A percentile compares a stretch with the other conserved stretches of the same genome.
Conservation (phyloP, 768 basidiomycete species). For the Cyathus striatus region DNA sequence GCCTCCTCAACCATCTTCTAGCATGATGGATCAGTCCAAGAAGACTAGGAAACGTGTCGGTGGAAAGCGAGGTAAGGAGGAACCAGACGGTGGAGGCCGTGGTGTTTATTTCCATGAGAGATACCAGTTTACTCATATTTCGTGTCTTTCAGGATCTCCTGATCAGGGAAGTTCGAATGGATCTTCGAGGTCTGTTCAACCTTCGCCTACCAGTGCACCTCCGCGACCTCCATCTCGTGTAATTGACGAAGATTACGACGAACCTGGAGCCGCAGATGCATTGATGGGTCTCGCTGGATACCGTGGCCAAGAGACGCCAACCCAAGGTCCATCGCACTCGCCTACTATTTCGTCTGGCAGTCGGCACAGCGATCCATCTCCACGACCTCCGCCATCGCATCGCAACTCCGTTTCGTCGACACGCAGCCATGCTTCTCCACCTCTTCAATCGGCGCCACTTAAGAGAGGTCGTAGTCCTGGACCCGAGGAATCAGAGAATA, state of each 20-base stretch:
- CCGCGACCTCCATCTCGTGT: slow-evolving; percentile 59
- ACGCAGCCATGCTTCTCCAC: slow-evolving; percentile 60
- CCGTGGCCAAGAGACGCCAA: slow-evolving; percentile 22
- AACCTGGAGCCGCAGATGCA: slow-evolving; percentile 77
- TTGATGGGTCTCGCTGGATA: slow-evolving; percentile 64
- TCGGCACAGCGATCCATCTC: slow-evolving; percentile 45
- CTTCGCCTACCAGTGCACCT: slow-evolving; percentile 61
- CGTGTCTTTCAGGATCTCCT: slow-evolving; percentile 40
- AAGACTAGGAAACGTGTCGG: slow-evolving; percentile 47
- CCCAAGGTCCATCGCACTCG: slow-evolving; percentile 41
- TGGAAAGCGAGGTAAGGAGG: slow-evolving; percentile 36
- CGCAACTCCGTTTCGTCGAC: slow-evolving; percentile 67
- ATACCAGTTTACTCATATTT: slow-evolving; percentile 18
- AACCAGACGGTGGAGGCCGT: slow-evolving; percentile 38
- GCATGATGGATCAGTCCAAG: slow-evolving; percentile 41
- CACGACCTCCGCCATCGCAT: slow-evolving; percentile 46
- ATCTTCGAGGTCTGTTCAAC: slow-evolving; percentile 63
- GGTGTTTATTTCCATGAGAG: slow-evolving; percentile 27
- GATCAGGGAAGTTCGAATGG: slow-evolving; percentile 65
- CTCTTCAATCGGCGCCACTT: slow-evolving; percentile 37
- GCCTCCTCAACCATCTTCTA: slow-evolving; percentile 15
- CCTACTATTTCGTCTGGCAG: slow-evolving; percentile 57
- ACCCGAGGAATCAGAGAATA: slow-evolving; percentile 51
- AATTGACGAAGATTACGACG: slow-evolving; percentile 93
- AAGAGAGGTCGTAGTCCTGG: slow-evolving; percentile 71